Evolutionary conservation across 176 grass and related monocot species (phyloP), one percentile per base, ranked within the genome.

Genomic region (Triticum timopheevii): DNA sequence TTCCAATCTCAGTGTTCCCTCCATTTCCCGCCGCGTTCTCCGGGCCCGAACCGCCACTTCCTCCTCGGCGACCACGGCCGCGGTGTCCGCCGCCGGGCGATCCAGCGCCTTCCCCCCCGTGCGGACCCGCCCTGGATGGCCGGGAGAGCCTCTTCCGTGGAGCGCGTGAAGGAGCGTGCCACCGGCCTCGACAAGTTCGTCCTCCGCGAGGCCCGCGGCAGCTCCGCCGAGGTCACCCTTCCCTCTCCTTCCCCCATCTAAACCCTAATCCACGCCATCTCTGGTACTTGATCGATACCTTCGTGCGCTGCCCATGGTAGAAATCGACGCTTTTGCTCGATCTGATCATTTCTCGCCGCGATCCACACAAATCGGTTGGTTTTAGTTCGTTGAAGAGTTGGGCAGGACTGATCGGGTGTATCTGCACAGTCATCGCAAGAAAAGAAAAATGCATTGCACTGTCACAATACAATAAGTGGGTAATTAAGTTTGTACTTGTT

Each of bases 141-240:
- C 4, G 88, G 31, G 33, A 40, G 25, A 38, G 28, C 47, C 33
- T 27, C 47, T 34, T 27, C 83, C 77, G 83, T 89, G 82, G 83
- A 85, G 77, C 69, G 61, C 82, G 88, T 89, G 34, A 89, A 75
- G 77, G 88, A 85, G 44, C 34, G 69, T 63, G 47, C 83, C 83
- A 76, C 77, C 70, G 88, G 88, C 69, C 61, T 89, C 77, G 88
- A 89, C 61, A 89, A 89, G 83, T 35, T 85, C 88, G 69, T 89
- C 61, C 88, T 89, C 61, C 83, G 69, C 47, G 88, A 85, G 77
- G 34, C 77, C 77, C 44, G 62, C 20, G 83, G 88, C 77, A 69
- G 83, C 88, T 85, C 88, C 77, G 83, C 80, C 61, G 83, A 89
- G 88, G 88, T 89, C 63, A 76, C 62, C 20, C 45, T 19, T 35